phyloP scores from a whole-genome alignment of 306 rosid species.

The Vigna hirtella region DNA sequence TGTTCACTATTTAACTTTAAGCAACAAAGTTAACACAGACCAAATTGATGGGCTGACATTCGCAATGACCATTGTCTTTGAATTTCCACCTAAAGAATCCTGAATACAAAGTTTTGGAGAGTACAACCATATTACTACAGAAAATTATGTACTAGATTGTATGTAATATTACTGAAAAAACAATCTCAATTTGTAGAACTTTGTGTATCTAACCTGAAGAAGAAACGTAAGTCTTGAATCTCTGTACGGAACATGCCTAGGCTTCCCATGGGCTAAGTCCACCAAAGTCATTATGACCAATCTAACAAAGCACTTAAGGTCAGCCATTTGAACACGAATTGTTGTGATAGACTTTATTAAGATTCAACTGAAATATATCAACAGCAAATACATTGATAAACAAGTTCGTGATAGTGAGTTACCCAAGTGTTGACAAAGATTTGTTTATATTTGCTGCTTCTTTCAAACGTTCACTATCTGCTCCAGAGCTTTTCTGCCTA shows the following conservation, averaged over 20 bases:
- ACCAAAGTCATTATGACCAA: slow-evolving; percentile 97
- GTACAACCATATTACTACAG: slow-evolving; percentile 28
- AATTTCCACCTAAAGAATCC: slow-evolving; percentile 99
- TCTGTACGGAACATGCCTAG: slow-evolving; percentile 95
- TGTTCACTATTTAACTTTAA: slow-evolving; percentile 10
- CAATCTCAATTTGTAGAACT: slow-evolving; percentile 32
- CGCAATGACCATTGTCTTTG: slow-evolving; percentile 92
- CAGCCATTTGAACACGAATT: slow-evolving; percentile 37
- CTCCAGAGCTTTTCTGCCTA: slow-evolving; percentile 98
- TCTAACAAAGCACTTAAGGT: slow-evolving; percentile 55
- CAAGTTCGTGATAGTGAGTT: slow-evolving; percentile 38
- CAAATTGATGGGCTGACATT: slow-evolving; percentile 96
- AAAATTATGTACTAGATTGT: slow-evolving; percentile 28
- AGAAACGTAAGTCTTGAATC: slow-evolving; percentile 98
- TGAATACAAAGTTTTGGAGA: slow-evolving; percentile 53
- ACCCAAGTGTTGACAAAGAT: slow-evolving; percentile 97
- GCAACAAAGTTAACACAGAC: slow-evolving; percentile 57
- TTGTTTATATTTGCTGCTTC: slow-evolving; percentile 97
- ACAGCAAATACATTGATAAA: slow-evolving; percentile 41
- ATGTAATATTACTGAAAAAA: slow-evolving; percentile 1
- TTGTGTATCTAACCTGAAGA: slow-evolving; percentile 77
- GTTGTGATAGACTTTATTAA: slow-evolving; percentile 15
- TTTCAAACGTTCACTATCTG: slow-evolving; percentile 92
- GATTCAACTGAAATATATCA: slow-evolving; percentile 31
- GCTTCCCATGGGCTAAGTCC: slow-evolving; percentile 93